phyloP scores from a whole-genome alignment of 2,329 filamentous ascomycete species.

The Zymoseptoria crescenta region DNA sequence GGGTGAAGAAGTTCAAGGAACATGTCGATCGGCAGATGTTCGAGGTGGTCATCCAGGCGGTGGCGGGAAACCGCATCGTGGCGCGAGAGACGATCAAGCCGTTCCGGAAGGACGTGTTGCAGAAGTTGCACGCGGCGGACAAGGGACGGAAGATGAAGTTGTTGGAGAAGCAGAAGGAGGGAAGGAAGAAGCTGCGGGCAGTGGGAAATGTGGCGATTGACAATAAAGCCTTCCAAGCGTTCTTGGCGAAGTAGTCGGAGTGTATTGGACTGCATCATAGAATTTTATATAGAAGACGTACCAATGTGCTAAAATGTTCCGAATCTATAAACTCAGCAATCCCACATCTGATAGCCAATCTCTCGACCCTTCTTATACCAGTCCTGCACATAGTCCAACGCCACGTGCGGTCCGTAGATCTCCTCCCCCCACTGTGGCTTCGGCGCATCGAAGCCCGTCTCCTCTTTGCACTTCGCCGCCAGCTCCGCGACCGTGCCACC shows the following conservation, averaged over 20 bases:
- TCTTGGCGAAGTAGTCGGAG: conserved; percentile 62
- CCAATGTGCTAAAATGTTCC: too few relatives aligned
- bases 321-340: not conserved
- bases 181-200: conserved; percentile 74
- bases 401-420: conserved; percentile 21
- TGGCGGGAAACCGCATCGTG: conserved; percentile 71
- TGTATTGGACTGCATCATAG: too few relatives aligned
- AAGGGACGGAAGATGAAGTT: conserved; percentile 74
- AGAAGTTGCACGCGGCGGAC: conserved; percentile 88
- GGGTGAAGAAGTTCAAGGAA: conserved; percentile 95
- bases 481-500: conserved; percentile 20
- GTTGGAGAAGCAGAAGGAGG: conserved; percentile 94
- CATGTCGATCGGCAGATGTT: conserved; percentile 97
- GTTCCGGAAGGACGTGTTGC: conserved; percentile 88
- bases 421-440: conserved; percentile 21
- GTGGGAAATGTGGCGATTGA: conserved; percentile 92
- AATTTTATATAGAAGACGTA: too few relatives aligned
- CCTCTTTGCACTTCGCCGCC: conserved; percentile 16
- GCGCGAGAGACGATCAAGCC: conserved; percentile 93
- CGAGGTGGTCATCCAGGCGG: conserved; percentile 90
- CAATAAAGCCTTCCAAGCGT: conserved; percentile 89
- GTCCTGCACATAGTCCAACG: conserved; percentile 21
- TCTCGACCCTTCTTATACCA: conserved; percentile 19
- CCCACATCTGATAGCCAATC: conserved; percentile 19
- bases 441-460: conserved; percentile 19